phyloP scores from a whole-genome alignment of 1,284 basidiomycete genomes.

The Sanguinoderma infundibulare region DNA sequence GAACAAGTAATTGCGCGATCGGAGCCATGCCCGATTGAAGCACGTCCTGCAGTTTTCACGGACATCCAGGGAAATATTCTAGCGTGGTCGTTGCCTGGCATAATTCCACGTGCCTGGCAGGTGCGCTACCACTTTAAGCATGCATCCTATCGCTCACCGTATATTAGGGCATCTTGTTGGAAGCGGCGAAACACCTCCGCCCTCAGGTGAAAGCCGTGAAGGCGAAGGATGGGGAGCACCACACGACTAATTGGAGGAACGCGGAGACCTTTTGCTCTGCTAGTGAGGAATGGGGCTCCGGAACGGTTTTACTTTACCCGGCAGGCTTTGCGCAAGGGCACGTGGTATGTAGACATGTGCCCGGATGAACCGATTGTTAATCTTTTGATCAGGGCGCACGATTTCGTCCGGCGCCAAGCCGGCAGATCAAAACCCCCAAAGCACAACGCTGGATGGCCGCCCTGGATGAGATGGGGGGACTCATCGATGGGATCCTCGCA shows the following conservation, averaged over 20 bases:
- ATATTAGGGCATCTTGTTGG: not conserved
- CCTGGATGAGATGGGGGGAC: not conserved
- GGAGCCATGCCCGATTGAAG: not conserved
- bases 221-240: not conserved
- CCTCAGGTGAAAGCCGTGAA: not conserved
- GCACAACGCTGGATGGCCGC: no score
- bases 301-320: not conserved
- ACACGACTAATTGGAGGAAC: not conserved
- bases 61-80: not conserved
- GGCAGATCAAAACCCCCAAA: no score
- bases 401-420: no score
- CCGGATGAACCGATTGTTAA: no score
- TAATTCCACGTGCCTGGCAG: not conserved
- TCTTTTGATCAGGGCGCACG: no score
- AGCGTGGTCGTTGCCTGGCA: not conserved
- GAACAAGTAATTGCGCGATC: not conserved
- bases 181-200: not conserved
- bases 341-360: not conserved
- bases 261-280: not conserved
- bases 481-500: no score
- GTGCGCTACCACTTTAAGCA: not conserved
- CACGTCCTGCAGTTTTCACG: not conserved
- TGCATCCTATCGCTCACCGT: not conserved
- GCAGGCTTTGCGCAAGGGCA: not conserved
- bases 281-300: not conserved